Conservation (phyloP, 345 rosid genomes). For the Lepidium aucheri region DNA sequence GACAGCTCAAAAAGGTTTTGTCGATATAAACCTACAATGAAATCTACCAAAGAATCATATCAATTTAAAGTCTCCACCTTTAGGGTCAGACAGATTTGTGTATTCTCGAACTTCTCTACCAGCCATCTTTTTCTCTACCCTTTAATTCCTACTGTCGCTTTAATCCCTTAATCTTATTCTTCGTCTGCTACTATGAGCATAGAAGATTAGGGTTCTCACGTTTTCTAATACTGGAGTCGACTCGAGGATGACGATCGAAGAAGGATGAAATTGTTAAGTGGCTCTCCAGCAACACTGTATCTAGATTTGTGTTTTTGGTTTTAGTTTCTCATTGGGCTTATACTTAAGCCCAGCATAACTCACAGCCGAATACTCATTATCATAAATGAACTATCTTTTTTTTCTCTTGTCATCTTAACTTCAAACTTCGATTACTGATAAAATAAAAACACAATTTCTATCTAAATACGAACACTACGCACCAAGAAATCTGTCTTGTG, state of each 20-base stretch:
- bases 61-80: slow-evolving; percentile 37
- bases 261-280: background rate
- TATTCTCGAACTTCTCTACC: slow-evolving; percentile 97
- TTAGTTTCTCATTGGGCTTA: background rate
- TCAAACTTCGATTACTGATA: no score
- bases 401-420: no score
- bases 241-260: slow-evolving; percentile 9
- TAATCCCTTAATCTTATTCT: background rate
- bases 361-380: background rate
- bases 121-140: slow-evolving; percentile 41
- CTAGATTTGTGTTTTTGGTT: background rate
- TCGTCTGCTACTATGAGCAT: background rate
- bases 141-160: background rate
- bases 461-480: no score
- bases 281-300: background rate
- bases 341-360: background rate
- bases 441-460: no score
- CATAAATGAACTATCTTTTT: no score
- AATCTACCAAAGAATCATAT: background rate
- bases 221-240: background rate
- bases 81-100: slow-evolving; percentile 92
- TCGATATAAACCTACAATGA: background rate
- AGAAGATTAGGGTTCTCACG: slow-evolving; percentile 10
- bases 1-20: background rate
- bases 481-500: no score